These are phyloP conservation scores for Xylaria castorea DNA, from an alignment of 495 filamentous ascomycete genomes.

Conservation along the genomic window DNA sequence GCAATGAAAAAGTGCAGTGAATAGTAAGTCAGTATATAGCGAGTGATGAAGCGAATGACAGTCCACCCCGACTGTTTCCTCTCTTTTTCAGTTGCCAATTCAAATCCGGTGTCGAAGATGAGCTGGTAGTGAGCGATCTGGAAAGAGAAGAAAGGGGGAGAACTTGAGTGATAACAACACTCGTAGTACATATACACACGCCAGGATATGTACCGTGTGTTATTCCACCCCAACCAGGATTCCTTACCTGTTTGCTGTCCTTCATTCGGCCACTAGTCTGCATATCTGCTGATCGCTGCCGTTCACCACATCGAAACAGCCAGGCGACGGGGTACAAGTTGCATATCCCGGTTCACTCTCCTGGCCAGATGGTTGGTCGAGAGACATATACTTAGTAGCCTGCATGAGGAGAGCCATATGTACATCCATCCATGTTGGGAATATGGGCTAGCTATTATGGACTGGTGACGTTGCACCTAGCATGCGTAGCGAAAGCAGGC, in stretches of 20 bases:
- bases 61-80: slow-evolving; percentile 16
- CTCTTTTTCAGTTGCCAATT: slow-evolving; percentile 5
- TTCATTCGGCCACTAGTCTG: slow-evolving; percentile 10
- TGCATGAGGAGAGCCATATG: slow-evolving; percentile 14
- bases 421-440: slow-evolving; percentile 3
- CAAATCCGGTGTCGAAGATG: not conserved
- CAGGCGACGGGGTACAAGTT: slow-evolving; percentile 15
- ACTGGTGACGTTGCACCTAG: slow-evolving; percentile 18
- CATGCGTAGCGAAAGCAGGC: not conserved
- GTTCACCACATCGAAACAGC: slow-evolving; percentile 9
- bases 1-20: not conserved
- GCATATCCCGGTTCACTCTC: slow-evolving; percentile 14
- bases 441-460: slow-evolving; percentile 13
- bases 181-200: slow-evolving; percentile 19
- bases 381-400: not conserved
- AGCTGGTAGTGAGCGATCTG: not conserved
- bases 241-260: slow-evolving; percentile 3
- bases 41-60: slow-evolving; percentile 21
- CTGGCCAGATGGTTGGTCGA: slow-evolving; percentile 19
- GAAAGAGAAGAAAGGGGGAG: slow-evolving; percentile 14
- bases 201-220: slow-evolving; percentile 2
- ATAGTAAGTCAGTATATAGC: slow-evolving; percentile 11
- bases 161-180: not conserved
- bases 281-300: slow-evolving; percentile 15
- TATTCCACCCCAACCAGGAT: not conserved